A percentile compares a stretch with the other conserved stretches of the same genome.
Evolutionary conservation across 2,329 filamentous ascomycete species (phyloP).

Genomic region (Coniochaeta hoffmannii): DNA sequence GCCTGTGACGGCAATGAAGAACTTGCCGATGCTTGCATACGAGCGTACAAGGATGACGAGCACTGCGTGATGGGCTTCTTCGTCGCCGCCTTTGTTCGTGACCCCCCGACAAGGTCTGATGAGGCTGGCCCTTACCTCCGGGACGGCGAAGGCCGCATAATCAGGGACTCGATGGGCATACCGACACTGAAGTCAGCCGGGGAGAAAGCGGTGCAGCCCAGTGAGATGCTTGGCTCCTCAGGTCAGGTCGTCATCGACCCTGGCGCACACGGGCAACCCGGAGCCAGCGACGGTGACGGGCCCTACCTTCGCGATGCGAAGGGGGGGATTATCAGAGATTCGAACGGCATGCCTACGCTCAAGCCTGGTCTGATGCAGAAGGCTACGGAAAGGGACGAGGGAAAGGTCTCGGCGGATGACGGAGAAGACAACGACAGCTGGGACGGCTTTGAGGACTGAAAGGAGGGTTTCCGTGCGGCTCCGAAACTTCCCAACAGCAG

Average conservation of each 20-base stretch:
- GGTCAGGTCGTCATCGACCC: not conserved
- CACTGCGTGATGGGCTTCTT: constrained; percentile 94
- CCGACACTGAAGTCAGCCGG: constrained; percentile 19
- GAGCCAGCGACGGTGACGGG: not conserved
- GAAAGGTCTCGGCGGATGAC: not conserved
- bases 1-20: constrained; percentile 40
- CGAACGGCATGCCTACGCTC: constrained; percentile 2
- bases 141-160: constrained; percentile 20
- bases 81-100: constrained; percentile 74
- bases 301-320: not conserved
- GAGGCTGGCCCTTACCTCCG: constrained; percentile 20
- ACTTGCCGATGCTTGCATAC: constrained; percentile 68
- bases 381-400: not conserved
- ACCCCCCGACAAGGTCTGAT: constrained; percentile 19
- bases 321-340: not conserved
- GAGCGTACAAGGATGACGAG: constrained; percentile 73
- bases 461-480: no score
- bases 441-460: constrained; percentile 1
- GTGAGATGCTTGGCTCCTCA: not conserved
- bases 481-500: no score
- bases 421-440: not conserved
- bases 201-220: constrained; percentile 8
- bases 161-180: constrained; percentile 21
- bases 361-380: not conserved
- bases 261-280: not conserved